A percentile compares a stretch with the other conserved stretches of the same genome.
Conservation (phyloP, 257 asterid genomes). For the Nemophila menziesii region DNA sequence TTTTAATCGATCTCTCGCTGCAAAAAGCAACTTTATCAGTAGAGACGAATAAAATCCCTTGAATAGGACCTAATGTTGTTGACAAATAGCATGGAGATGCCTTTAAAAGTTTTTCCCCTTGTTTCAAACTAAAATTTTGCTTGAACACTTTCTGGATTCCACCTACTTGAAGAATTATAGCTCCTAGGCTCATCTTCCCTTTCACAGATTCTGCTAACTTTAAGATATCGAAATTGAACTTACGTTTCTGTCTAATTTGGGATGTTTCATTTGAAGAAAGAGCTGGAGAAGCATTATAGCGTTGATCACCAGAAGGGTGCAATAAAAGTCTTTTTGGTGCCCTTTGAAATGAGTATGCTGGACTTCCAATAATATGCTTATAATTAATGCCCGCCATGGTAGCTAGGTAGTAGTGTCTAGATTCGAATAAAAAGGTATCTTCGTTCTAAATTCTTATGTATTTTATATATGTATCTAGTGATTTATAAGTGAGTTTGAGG, state of each 20-base stretch:
- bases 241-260: background rate
- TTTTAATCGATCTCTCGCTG: slow-evolving; percentile 14
- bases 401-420: background rate
- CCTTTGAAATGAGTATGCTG: background rate
- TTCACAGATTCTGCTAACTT: background rate
- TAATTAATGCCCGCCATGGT: background rate
- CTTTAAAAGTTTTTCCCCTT: slow-evolving; percentile 17
- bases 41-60: slow-evolving; percentile 15
- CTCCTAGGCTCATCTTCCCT: slow-evolving; percentile 12
- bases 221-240: background rate
- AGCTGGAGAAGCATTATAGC: background rate
- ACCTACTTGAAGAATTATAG: background rate
- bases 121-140: slow-evolving; percentile 6
- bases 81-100: slow-evolving; percentile 18
- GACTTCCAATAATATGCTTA: background rate
- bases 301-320: background rate
- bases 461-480: too few species aligned
- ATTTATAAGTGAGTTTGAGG: too few species aligned
- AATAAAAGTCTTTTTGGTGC: background rate
- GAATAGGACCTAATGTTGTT: slow-evolving; percentile 16
- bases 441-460: too few species aligned
- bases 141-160: slow-evolving; percentile 11
- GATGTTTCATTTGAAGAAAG: background rate
- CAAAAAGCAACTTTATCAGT: slow-evolving; percentile 14
- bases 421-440: too few species aligned